Evolutionary conservation across 495 filamentous ascomycete genomes (phyloP).

Genomic region (Lasiosphaeria miniovina): DNA sequence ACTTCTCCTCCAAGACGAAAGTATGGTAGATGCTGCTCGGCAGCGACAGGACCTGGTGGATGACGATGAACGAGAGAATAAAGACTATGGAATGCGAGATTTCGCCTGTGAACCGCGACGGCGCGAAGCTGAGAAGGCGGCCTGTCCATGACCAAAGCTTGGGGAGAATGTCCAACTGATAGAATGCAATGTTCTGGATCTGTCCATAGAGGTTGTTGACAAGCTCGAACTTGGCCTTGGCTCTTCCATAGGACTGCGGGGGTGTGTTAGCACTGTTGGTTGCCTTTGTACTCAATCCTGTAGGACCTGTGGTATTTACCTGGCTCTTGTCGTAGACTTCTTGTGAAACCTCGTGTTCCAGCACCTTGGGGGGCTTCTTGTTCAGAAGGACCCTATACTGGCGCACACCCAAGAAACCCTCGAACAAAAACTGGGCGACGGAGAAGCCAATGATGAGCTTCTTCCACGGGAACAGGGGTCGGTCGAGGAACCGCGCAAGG

Average conservation of each 20-base stretch:
- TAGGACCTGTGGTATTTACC: conserved; percentile 3
- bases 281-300: neutral
- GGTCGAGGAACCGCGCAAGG: conserved; percentile 82
- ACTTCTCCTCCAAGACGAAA: conserved; percentile 94
- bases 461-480: conserved; percentile 96
- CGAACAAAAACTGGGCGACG: conserved; percentile 80
- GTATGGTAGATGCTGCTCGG: conserved; percentile 87
- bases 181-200: conserved; percentile 78
- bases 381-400: conserved; percentile 82
- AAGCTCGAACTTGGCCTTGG: conserved; percentile 87
- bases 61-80: conserved; percentile 79
- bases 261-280: neutral
- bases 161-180: conserved; percentile 86
- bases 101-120: conserved; percentile 78
- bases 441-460: conserved; percentile 90
- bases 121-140: conserved; percentile 65
- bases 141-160: conserved; percentile 86
- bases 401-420: conserved; percentile 77
- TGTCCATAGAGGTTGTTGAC: conserved; percentile 78
- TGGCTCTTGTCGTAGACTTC: conserved; percentile 94
- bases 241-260: conserved; percentile 77
- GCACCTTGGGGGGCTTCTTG: conserved; percentile 75
- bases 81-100: conserved; percentile 93
- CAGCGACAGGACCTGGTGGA: conserved; percentile 71
- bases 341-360: conserved; percentile 80